These are phyloP conservation scores for Monosporascus sp. DNA, from an alignment of 2,329 filamentous ascomycete species.

Conservation along the genomic window DNA sequence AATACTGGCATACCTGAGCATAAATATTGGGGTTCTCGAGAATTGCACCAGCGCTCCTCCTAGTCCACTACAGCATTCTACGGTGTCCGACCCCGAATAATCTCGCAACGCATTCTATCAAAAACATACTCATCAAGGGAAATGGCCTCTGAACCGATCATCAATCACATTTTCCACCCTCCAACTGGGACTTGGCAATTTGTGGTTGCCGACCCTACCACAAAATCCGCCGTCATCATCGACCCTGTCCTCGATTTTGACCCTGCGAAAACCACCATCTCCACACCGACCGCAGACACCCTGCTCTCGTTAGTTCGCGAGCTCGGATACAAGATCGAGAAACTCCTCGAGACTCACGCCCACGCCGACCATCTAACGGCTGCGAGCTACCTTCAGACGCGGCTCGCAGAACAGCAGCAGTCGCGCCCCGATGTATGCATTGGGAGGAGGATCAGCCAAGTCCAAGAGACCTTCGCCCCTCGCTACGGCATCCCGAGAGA, in stretches of 20 bases:
- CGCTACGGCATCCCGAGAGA: slow-evolving; percentile 40
- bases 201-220: slow-evolving; percentile 39
- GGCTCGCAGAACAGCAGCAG: slow-evolving; percentile 30
- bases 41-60: no score
- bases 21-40: no score
- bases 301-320: slow-evolving; percentile 40
- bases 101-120: no score
- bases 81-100: no score
- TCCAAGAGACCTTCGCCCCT: slow-evolving; percentile 46
- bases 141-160: slow-evolving; percentile 10
- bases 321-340: slow-evolving; percentile 42
- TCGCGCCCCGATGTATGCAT: slow-evolving; percentile 45
- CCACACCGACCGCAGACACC: slow-evolving; percentile 47
- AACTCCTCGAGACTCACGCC: slow-evolving; percentile 58
- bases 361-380: slow-evolving; percentile 59
- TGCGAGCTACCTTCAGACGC: slow-evolving; percentile 50
- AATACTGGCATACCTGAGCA: no score
- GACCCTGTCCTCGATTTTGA: slow-evolving; percentile 48
- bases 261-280: slow-evolving; percentile 34
- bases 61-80: no score
- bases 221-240: slow-evolving; percentile 40
- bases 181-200: slow-evolving; percentile 42
- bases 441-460: slow-evolving; percentile 45
- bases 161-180: slow-evolving; percentile 16
- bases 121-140: no score